Evolutionary conservation across 2,329 filamentous ascomycete species (phyloP).

Genomic region (Exophiala alcalophila): DNA sequence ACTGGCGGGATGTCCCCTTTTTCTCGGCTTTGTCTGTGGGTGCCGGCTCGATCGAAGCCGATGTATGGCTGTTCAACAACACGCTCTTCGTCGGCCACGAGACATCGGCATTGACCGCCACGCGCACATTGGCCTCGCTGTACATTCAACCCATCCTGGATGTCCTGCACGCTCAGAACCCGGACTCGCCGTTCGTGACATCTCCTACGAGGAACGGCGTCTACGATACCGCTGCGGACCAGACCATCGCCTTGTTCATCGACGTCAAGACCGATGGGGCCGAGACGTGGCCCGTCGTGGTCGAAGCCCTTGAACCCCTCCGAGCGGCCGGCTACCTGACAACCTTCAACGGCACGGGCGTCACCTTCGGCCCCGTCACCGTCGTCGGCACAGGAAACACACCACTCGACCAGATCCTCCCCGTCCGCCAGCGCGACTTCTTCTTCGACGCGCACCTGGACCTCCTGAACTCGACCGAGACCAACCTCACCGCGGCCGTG

Average conservation of each 20-base stretch:
- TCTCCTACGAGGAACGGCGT: slow-evolving; percentile 58
- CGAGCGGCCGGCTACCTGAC: slow-evolving; percentile 54
- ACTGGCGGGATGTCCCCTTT: slow-evolving; percentile 42
- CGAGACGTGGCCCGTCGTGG: slow-evolving; percentile 55
- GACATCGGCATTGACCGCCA: slow-evolving; percentile 35
- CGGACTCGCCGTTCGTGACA: slow-evolving; percentile 49
- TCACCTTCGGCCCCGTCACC: slow-evolving; percentile 54
- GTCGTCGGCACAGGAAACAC: slow-evolving; percentile 62
- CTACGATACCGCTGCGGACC: slow-evolving; percentile 54
- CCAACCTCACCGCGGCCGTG: slow-evolving; percentile 48
- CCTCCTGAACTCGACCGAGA: slow-evolving; percentile 45
- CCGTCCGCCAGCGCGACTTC: slow-evolving; percentile 49
- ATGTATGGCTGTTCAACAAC: slow-evolving; percentile 44
- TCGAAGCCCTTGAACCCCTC: slow-evolving; percentile 57
- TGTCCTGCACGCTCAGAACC: slow-evolving; percentile 56
- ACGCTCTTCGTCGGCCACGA: slow-evolving; percentile 45
- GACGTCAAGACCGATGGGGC: slow-evolving; percentile 60
- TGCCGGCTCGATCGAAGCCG: slow-evolving; percentile 46
- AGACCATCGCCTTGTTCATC: slow-evolving; percentile 64
- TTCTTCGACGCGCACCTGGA: slow-evolving; percentile 61
- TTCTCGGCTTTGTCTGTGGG: slow-evolving; percentile 42
- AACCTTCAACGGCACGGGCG: slow-evolving; percentile 47
- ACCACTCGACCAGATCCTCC: slow-evolving; percentile 46
- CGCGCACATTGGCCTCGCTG: slow-evolving; percentile 42
- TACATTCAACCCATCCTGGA: slow-evolving; percentile 53